Evolutionary conservation across 2,329 filamentous ascomycete species (phyloP).

Genomic region (Fusarium penzigii): DNA sequence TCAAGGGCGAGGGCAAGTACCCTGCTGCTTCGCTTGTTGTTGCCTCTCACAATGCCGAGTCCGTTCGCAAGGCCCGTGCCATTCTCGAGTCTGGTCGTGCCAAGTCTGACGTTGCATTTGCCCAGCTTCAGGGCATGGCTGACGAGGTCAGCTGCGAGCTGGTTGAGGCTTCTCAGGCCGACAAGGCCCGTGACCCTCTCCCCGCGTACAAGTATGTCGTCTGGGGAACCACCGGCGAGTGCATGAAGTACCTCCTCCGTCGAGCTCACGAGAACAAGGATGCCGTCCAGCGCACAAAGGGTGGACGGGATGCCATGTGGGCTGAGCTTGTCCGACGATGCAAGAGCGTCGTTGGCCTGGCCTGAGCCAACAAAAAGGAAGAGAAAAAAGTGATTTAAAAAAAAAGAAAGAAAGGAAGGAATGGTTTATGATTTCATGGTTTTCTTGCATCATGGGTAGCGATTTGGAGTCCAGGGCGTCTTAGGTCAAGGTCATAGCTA

Average conservation of each 20-base stretch:
- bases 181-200: constrained; percentile 37
- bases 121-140: constrained; percentile 93
- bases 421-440: constrained; percentile 20
- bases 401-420: constrained; percentile 13
- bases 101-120: constrained; percentile 43
- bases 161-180: constrained; percentile 38
- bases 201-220: constrained; percentile 71
- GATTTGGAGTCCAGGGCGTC: constrained; percentile 29
- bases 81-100: constrained; percentile 49
- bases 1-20: constrained; percentile 46
- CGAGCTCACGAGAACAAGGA: constrained; percentile 70
- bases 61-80: constrained; percentile 60
- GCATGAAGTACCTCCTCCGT: constrained; percentile 76
- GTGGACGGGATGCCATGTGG: constrained; percentile 64
- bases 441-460: constrained; percentile 31
- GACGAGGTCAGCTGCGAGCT: constrained; percentile 81
- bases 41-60: constrained; percentile 79
- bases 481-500: constrained; percentile 27
- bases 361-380: constrained; percentile 23
- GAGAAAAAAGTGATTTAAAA: constrained; percentile 17
- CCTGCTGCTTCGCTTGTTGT: constrained; percentile 67
- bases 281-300: constrained; percentile 63
- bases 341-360: constrained; percentile 43
- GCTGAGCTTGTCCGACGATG: constrained; percentile 59
- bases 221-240: constrained; percentile 74